Evolutionary conservation across 2,329 filamentous ascomycete genomes (phyloP), one percentile per base, ranked within the genome.

Genomic region (Penicillium sp.): DNA sequence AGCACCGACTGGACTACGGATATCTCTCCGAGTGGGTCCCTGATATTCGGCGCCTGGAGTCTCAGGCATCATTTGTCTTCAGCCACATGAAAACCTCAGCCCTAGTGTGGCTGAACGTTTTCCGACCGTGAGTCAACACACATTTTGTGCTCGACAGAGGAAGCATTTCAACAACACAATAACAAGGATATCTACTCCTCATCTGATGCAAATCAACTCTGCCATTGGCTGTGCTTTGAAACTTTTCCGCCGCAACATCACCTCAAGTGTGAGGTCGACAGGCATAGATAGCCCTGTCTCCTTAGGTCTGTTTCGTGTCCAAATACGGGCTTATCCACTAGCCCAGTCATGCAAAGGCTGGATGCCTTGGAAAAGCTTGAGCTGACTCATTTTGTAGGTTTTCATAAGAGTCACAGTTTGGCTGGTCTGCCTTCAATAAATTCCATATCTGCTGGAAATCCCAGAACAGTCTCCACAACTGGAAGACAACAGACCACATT

Each of bases 71-170:
- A n/a, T 2, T 29, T 2, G 4, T 13, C 2, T 13, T 17, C 52
- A 58, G 54, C 57, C 50, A 56, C 53, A 38, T 23, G 9, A 9
- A 27, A 21, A 23, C n/a, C 50, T 21, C 27, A 56, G 62, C 61
- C 59, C 54, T 51, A 51, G 25, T 62, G 63, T 63, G 64, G 64
- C 64, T 64, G 47, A 27, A 31, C 21, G 31, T 47, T 31, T 41
- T 46, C 51, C 48, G 50, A 42, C 54, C 58, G 47, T 57, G 57
- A 61, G 61, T 62, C 63, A 64, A 66, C 65, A 65, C 49, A 58
- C 25, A 31, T 56, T 53, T 53, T 31, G 21, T 41, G 31, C 19
- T 52, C 6, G 23, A 40, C n/a, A 35, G 21, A 31, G 23, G 38
- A 37, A 27, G 27, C 21, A 27, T 50, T 37, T 37, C 40, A 41